A percentile compares a stretch with the other conserved stretches of the same genome.
phyloP scores from a whole-genome alignment of 1,139 yeast genomes.

The Hyphopichia burtonii region DNA sequence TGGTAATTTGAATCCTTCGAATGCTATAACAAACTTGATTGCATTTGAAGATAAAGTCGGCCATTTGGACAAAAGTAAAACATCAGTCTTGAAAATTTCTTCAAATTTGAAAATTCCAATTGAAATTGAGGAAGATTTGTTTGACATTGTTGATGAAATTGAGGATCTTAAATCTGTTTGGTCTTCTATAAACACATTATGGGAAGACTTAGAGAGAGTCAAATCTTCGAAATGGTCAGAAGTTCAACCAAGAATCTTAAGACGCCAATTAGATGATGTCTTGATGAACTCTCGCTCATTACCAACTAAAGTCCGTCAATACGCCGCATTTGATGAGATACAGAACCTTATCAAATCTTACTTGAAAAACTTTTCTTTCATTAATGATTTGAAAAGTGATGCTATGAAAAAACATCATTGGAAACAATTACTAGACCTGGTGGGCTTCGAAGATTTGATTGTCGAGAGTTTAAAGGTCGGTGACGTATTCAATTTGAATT shows the following conservation, averaged over 20 bases:
- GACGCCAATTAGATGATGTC: conserved; percentile 53
- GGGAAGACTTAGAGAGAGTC: conserved; percentile 50
- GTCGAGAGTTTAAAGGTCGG: conserved; percentile 45
- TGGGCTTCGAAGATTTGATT: conserved; percentile 18
- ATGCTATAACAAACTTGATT: conserved; percentile 49
- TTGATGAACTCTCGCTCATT: conserved; percentile 47
- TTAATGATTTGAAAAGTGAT: conserved; percentile 55
- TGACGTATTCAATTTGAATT: conserved; percentile 59
- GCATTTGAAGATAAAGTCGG: conserved; percentile 36
- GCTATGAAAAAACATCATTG: conserved; percentile 71
- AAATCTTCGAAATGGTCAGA: conserved; percentile 51
- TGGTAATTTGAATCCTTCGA: conserved; percentile 39
- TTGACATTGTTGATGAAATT: conserved; percentile 48
- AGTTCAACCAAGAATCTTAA: conserved; percentile 46
- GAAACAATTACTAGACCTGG: conserved; percentile 46
- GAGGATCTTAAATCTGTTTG: conserved; percentile 62
- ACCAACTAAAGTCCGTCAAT: conserved; percentile 64
- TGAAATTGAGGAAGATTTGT: conserved; percentile 25
- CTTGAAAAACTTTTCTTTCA: conserved; percentile 35
- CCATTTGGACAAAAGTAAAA: conserved; percentile 16
- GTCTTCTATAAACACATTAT: conserved; percentile 57
- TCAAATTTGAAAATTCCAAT: conserved; percentile 39
- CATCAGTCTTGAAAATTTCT: conserved; percentile 41
- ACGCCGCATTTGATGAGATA: conserved; percentile 65
- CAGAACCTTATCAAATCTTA: conserved; percentile 45